A percentile compares a stretch with the other conserved stretches of the same genome.
Evolutionary conservation across 805 yeast species (phyloP).

Genomic region (Nakazawaea wyomingensis): DNA sequence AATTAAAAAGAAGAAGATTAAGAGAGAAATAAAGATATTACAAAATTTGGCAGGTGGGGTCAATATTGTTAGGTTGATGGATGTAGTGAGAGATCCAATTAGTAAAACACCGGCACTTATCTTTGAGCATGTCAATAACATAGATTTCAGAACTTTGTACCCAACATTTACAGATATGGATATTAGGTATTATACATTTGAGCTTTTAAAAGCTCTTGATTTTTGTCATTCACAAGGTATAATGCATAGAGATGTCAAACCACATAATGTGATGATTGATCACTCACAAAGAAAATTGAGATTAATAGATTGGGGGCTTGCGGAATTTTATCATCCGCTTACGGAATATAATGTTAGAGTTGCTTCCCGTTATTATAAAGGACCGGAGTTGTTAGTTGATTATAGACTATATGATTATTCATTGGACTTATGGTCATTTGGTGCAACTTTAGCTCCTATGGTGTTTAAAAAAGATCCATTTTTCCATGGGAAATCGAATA

Average conservation of each 20-base stretch:
- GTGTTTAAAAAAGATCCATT: slow-evolving; percentile 89
- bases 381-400: slow-evolving; percentile 86
- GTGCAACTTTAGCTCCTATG: slow-evolving; percentile 89
- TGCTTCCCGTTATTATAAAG: slow-evolving; percentile 89
- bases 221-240: slow-evolving; percentile 93
- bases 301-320: slow-evolving; percentile 93
- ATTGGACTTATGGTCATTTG: slow-evolving; percentile 89
- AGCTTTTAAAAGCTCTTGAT: slow-evolving; percentile 78
- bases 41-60: slow-evolving; percentile 84
- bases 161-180: slow-evolving; percentile 72
- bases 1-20: slow-evolving; percentile 86
- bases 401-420: slow-evolving; percentile 88
- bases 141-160: slow-evolving; percentile 77
- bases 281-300: slow-evolving; percentile 65
- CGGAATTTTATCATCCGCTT: slow-evolving; percentile 88
- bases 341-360: slow-evolving; percentile 90
- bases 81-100: slow-evolving; percentile 75
- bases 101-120: slow-evolving; percentile 82
- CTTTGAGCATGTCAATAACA: slow-evolving; percentile 79
- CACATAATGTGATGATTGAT: slow-evolving; percentile 94
- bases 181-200: slow-evolving; percentile 77
- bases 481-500: slow-evolving; percentile 86
- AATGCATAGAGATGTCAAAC: slow-evolving; percentile 94
- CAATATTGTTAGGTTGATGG: slow-evolving; percentile 70
- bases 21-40: slow-evolving; percentile 81